phyloP scores from a whole-genome alignment of 2,329 filamentous ascomycete genomes.

The Fusarium drepaniforme region DNA sequence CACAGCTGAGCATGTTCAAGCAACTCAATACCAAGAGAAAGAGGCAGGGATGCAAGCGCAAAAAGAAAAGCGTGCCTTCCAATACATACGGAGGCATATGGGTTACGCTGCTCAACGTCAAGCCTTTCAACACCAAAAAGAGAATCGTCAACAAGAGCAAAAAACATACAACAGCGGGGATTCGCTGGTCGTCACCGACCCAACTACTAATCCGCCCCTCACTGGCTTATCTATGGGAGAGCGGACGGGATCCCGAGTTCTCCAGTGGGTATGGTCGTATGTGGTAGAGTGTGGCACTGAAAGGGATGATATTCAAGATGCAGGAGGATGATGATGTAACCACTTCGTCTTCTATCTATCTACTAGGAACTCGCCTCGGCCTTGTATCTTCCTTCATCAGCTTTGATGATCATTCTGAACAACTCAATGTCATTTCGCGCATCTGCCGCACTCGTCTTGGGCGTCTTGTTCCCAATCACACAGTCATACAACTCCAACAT shows the following conservation, averaged over 20 bases:
- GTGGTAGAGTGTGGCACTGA: rapidly evolving
- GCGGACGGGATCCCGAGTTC: not conserved
- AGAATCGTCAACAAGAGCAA: not conserved
- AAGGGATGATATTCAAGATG: not conserved
- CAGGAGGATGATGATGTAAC: too few species aligned
- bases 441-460: constrained; percentile 47
- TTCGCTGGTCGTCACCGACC: not conserved
- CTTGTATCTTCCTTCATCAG: not conserved
- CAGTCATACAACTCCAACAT: constrained; percentile 50
- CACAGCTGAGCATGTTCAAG: not conserved
- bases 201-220: not conserved
- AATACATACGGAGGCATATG: not conserved
- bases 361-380: not conserved
- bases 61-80: not conserved
- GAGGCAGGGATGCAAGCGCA: not conserved
- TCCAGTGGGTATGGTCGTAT: not conserved
- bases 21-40: not conserved
- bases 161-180: not conserved
- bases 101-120: not conserved
- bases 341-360: not conserved
- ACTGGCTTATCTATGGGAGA: not conserved
- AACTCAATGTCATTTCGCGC: constrained; percentile 48
- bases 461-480: constrained; percentile 30
- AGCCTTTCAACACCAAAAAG: not conserved
- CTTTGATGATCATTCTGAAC: constrained; percentile 25